Base-by-base conservation (phyloP, 1,284 basidiomycete species). In the Ganoderma leucocontextum region DNA sequence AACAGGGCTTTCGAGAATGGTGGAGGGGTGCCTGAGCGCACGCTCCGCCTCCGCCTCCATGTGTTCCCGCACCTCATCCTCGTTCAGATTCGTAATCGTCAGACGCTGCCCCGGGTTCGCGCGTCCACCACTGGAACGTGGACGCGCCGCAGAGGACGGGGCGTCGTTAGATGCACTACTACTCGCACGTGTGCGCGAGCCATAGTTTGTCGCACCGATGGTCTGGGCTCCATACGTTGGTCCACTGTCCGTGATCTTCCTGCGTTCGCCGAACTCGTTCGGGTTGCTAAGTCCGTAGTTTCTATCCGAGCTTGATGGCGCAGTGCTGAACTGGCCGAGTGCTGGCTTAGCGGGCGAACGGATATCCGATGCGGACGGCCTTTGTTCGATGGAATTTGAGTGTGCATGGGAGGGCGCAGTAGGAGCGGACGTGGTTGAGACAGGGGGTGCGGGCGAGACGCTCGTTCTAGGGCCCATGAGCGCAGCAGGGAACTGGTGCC, bases 231-330 rank as follows among this genome's bases (percentile, higher is more conserved):
- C 60, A 44, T 69, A 68, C 61, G 67, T 67, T 44, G 66, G 47
- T 65, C 64, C 55, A 60, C 69, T 61, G 36, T 76, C 76, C 29
- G 63, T 47, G 63, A 72, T 71, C 47, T 63, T 66, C 60, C 63
- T 70, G 63, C 63, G 65, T 66, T 66, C 39, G 6, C 77, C 80
- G 57, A 84, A 77, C 59, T 76, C 80, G 41, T 83, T 82, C 8
- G 66, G 62, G 13, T 44, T 49, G 6, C 69, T 68, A 44, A 33
- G 66, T 1, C 70, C 58, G 58, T 65, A 65, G 12, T 55, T 69
- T 68, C 41, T 64, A 47, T n/a, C 74, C 63, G 65, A 63, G 22
- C 42, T 53, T 4, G 65, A 69, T 66, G 82, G 79, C 3, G 77
- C 75, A 0, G 82, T 82, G 52, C 70, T 78, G 68, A 77, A 81